These are phyloP conservation scores for Isoetes taiwanensis DNA, from an alignment of 75 land plant genomes.

Conservation along the genomic window DNA sequence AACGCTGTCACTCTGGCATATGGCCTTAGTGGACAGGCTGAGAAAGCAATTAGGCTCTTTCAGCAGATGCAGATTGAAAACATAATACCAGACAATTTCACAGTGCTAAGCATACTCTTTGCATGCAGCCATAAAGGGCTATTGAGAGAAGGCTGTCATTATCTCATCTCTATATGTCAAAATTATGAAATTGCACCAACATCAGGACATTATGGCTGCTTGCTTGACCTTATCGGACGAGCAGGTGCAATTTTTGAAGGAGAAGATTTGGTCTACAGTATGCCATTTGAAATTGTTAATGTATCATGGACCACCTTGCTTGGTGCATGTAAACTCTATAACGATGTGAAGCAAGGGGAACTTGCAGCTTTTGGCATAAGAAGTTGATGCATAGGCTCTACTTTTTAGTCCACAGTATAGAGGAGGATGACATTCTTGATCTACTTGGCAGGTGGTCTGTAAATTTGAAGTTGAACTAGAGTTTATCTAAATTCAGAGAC, in stretches of 20 bases:
- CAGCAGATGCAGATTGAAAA: background rate
- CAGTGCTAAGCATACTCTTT: background rate
- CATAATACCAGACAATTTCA: background rate
- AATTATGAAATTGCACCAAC: background rate
- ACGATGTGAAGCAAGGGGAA: constrained; percentile 28
- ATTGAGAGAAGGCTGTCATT: background rate
- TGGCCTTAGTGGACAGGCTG: background rate
- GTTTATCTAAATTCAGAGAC: too few species aligned
- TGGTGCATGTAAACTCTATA: constrained; percentile 38
- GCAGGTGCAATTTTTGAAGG: background rate
- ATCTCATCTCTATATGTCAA: background rate
- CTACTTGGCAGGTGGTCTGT: too few species aligned
- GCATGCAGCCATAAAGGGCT: constrained; percentile 12
- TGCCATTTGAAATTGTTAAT: constrained; percentile 22
- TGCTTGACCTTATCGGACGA: constrained; percentile 5
- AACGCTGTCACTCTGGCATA: background rate
- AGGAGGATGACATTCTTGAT: too few species aligned
- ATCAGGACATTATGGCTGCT: background rate
- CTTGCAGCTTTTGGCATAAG: too few species aligned
- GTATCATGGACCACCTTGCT: constrained; percentile 38
- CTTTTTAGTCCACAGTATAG: too few species aligned
- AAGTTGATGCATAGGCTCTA: too few species aligned
- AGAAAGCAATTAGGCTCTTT: background rate
- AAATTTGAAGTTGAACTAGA: too few species aligned
- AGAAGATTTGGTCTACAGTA: background rate